These are phyloP conservation scores for Amoebophrya sp. DNA, from an alignment of 169 alveolate genomes.

Conservation along the genomic window DNA sequence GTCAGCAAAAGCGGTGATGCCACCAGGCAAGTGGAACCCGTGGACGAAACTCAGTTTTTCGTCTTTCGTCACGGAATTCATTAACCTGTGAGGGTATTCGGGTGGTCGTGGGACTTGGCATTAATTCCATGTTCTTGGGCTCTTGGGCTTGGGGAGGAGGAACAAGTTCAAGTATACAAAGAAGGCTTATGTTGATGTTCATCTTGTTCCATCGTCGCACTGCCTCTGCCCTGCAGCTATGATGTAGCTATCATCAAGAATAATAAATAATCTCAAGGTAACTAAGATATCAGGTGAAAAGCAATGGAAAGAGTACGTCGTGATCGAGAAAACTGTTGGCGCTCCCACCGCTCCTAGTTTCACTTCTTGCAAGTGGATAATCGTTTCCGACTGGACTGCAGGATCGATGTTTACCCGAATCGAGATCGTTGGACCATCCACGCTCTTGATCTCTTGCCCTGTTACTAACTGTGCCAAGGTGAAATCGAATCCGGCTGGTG, in stretches of 20 bases:
- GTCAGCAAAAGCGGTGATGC: not conserved
- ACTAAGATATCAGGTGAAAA: not conserved
- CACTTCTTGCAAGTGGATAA: not conserved
- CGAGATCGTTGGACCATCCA: not conserved
- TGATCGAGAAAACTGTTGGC: constrained; percentile 5
- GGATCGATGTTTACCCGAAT: constrained; percentile 9
- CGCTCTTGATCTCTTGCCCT: constrained; percentile 17
- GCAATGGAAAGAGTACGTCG: not conserved
- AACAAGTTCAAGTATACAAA: no score
- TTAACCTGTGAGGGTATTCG: not conserved
- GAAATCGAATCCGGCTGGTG: constrained; percentile 10
- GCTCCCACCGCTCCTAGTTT: not conserved
- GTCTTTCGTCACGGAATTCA: not conserved
- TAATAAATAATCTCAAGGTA: no score
- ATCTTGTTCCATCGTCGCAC: no score
- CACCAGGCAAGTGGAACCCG: not conserved
- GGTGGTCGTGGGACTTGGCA: no score
- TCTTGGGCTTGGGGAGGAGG: no score
- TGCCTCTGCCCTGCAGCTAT: no score
- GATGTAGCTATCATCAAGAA: no score
- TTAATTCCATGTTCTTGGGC: no score
- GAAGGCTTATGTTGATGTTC: no score
- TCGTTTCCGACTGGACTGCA: not conserved
- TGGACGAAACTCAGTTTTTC: not conserved
- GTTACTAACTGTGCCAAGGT: not conserved